Evolutionary conservation across 2,329 filamentous ascomycete genomes (phyloP).

Genomic region (Fusarium sp.): DNA sequence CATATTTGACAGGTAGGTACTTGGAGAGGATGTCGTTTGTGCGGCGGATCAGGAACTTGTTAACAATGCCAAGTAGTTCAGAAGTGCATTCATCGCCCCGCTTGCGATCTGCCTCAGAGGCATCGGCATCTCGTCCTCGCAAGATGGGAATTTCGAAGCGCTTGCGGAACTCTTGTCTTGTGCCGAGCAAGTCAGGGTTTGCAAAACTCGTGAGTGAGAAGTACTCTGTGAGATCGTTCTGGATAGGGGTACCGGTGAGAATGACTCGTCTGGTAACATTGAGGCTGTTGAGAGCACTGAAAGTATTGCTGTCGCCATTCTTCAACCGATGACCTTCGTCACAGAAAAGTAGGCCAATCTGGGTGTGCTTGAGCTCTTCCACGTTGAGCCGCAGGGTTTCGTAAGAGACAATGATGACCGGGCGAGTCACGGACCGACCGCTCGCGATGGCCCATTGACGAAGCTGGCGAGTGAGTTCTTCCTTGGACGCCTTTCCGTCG

Average conservation of each 20-base stretch:
- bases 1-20: constrained; percentile 97
- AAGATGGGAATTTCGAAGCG: constrained; percentile 94
- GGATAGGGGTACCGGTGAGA: constrained; percentile 95
- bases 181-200: constrained; percentile 92
- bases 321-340: constrained; percentile 98
- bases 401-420: constrained; percentile 97
- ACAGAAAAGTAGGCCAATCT: constrained; percentile 93
- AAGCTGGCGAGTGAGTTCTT: constrained; percentile 90
- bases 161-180: constrained; percentile 92
- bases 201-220: constrained; percentile 97
- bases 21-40: constrained; percentile 99
- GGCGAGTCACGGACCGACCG: constrained; percentile 90
- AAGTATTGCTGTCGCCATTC: constrained; percentile 96
- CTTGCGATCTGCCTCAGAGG: constrained; percentile 84
- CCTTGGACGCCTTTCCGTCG: constrained; percentile 95
- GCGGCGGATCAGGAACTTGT: constrained; percentile 98
- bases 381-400: constrained; percentile 94
- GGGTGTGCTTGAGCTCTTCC: constrained; percentile 89
- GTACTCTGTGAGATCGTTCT: constrained; percentile 98
- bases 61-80: constrained; percentile 88
- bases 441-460: constrained; percentile 95
- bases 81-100: constrained; percentile 87
- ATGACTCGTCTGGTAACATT: constrained; percentile 95
- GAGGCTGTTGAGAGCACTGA: constrained; percentile 89
- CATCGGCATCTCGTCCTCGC: constrained; percentile 90